Conservation (phyloP, 371 early-diverging fungal genomes). For the Zychaea mexicana region DNA sequence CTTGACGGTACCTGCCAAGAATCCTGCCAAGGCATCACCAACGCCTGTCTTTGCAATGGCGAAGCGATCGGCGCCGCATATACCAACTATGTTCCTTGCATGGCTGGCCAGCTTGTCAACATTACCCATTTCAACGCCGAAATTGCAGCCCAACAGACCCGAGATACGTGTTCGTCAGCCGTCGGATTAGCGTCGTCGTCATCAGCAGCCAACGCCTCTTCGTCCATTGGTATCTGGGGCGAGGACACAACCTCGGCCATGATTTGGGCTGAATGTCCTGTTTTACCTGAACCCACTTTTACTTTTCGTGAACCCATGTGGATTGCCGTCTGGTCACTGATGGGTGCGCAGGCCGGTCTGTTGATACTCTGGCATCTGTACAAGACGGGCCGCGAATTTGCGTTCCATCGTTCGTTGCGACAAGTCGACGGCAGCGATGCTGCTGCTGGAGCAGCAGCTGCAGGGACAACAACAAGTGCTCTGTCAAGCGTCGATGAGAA, state of each 20-base stretch:
- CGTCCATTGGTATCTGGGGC: conserved; percentile 41
- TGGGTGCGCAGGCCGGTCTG: conserved; percentile 36
- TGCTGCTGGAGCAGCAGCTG: conserved; percentile 38
- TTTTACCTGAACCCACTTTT: conserved; percentile 41
- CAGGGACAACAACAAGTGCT: conserved; percentile 29
- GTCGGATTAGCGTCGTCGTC: not conserved
- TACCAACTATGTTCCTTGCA: conserved; percentile 43
- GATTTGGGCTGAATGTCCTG: conserved; percentile 60
- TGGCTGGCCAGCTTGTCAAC: conserved; percentile 44
- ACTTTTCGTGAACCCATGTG: conserved; percentile 63
- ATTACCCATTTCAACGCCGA: conserved; percentile 53
- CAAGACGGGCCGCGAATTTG: conserved; percentile 44
- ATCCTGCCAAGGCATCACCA: conserved; percentile 43
- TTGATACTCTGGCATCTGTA: conserved; percentile 51
- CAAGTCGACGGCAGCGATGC: no score
- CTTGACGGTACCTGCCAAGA: conserved; percentile 58
- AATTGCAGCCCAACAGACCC: conserved; percentile 46
- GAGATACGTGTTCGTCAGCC: conserved; percentile 44
- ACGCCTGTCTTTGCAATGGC: conserved; percentile 46
- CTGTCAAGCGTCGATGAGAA: conserved; percentile 17
- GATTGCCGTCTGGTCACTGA: conserved; percentile 53
- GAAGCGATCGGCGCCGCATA: conserved; percentile 14
- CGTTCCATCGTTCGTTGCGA: conserved; percentile 34
- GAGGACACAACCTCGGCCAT: conserved; percentile 11
- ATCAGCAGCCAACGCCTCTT: not conserved